Conservation (phyloP, 2,329 filamentous ascomycete species). For the Neonectria coccinea region DNA sequence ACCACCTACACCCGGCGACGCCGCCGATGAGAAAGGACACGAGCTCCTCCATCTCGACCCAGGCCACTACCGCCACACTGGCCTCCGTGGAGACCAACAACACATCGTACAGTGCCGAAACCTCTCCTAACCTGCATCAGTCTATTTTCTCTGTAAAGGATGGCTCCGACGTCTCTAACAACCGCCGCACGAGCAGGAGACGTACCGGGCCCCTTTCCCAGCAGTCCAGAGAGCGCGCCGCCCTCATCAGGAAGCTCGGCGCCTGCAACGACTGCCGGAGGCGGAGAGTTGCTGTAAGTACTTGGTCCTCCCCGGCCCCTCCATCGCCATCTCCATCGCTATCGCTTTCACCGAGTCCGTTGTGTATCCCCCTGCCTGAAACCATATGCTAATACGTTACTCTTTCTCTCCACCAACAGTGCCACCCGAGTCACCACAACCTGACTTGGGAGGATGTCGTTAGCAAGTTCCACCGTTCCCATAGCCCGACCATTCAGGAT, state of each 20-base stretch:
- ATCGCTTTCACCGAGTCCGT: neutral
- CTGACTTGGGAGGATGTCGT: slow-evolving; percentile 72
- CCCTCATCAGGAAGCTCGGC: slow-evolving; percentile 69
- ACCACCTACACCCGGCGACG: slow-evolving; percentile 46
- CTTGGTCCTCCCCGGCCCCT: slow-evolving; percentile 1
- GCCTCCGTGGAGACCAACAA: slow-evolving; percentile 61
- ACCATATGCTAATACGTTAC: slow-evolving; percentile 35
- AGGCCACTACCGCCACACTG: slow-evolving; percentile 58
- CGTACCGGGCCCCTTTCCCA: slow-evolving; percentile 70
- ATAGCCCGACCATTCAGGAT: slow-evolving; percentile 64
- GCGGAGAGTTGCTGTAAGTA: slow-evolving; percentile 69
- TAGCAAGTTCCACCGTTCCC: slow-evolving; percentile 64
- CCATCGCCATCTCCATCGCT: neutral
- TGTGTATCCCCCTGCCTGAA: slow-evolving; percentile 10
- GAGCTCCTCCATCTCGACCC: slow-evolving; percentile 65
- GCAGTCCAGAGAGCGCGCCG: slow-evolving; percentile 69
- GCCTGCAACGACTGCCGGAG: slow-evolving; percentile 68
- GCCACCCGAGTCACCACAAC: slow-evolving; percentile 69
- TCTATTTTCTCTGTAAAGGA: slow-evolving; percentile 68
- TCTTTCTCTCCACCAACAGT: slow-evolving; percentile 53
- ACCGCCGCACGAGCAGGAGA: slow-evolving; percentile 67
- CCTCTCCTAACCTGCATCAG: slow-evolving; percentile 63
- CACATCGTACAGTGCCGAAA: slow-evolving; percentile 65
- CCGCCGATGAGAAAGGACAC: slow-evolving; percentile 61
- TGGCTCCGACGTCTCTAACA: slow-evolving; percentile 65